These are phyloP conservation scores for Thraustochytrium sp. DNA, from an alignment of 352 stramenopile species.

Conservation along the genomic window DNA sequence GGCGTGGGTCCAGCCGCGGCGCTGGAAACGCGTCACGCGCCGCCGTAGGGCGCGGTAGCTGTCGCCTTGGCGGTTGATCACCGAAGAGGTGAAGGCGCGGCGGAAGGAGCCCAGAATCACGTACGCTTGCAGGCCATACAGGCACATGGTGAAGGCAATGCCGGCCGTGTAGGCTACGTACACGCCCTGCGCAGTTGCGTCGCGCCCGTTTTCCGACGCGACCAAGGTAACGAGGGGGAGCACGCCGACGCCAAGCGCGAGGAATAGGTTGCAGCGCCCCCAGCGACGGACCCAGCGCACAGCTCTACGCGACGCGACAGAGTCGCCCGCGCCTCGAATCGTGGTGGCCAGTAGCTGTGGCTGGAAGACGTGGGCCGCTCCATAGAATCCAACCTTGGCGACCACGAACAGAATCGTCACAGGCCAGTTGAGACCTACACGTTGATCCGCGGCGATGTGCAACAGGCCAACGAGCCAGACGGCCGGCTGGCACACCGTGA, in stretches of 20 bases:
- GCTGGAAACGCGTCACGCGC: neutral
- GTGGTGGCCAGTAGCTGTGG: neutral
- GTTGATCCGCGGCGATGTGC: neutral
- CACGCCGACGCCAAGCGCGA: neutral
- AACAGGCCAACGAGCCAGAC: neutral
- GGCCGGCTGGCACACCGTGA: neutral
- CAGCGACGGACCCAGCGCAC: neutral
- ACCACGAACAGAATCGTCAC: neutral
- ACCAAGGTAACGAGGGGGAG: neutral
- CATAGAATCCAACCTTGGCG: conserved; percentile 7
- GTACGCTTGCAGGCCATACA: neutral
- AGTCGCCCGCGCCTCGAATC: neutral
- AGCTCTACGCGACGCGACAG: neutral
- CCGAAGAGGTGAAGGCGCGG: neutral
- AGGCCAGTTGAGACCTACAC: neutral
- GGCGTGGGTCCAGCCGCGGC: neutral
- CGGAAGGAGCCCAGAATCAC: neutral
- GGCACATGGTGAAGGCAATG: neutral
- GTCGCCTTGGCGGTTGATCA: neutral
- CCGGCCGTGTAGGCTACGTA: neutral
- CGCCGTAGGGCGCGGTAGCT: neutral
- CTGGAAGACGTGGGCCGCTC: conserved; percentile 2
- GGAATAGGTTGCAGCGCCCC: neutral
- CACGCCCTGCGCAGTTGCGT: neutral
- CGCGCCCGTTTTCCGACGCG: neutral